These are phyloP conservation scores for Guyanaporus albipodus DNA, from an alignment of 768 basidiomycete genomes.

Conservation along the genomic window DNA sequence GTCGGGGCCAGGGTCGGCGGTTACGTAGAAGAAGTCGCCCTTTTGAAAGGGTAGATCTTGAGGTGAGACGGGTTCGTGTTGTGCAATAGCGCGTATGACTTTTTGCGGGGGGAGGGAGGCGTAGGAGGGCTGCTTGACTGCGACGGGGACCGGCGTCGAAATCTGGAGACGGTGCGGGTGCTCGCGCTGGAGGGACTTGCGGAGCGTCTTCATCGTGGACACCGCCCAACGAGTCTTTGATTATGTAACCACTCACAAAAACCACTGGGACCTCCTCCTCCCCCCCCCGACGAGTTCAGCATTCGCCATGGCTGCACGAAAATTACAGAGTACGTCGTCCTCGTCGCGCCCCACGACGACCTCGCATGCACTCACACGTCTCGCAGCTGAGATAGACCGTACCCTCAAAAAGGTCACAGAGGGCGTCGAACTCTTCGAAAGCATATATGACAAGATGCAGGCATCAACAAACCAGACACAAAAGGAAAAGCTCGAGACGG, in stretches of 20 bases:
- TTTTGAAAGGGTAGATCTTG: conserved; percentile 86
- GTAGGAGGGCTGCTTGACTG: conserved; percentile 47
- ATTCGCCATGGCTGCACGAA: conserved; percentile 76
- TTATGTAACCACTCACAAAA: conserved; percentile 22
- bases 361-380: not conserved
- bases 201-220: conserved; percentile 67
- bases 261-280: not conserved
- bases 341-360: not conserved
- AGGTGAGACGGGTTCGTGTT: conserved; percentile 66
- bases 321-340: conserved; percentile 69
- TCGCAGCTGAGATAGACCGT: conserved; percentile 93
- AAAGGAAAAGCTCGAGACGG: conserved; percentile 96
- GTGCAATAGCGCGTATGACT: conserved; percentile 81
- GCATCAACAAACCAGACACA: conserved; percentile 93
- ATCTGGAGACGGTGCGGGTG: conserved; percentile 60
- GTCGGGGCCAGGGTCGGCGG: conserved; percentile 59
- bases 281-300: not conserved
- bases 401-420: conserved; percentile 96
- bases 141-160: conserved; percentile 64
- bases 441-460: conserved; percentile 98
- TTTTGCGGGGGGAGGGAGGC: conserved; percentile 86
- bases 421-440: conserved; percentile 93
- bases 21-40: conserved; percentile 98
- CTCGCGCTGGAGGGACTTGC: conserved; percentile 74
- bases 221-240: not conserved